phyloP scores from a whole-genome alignment of 2,329 filamentous ascomycete genomes.

The Penicillium sclerotiorum region DNA sequence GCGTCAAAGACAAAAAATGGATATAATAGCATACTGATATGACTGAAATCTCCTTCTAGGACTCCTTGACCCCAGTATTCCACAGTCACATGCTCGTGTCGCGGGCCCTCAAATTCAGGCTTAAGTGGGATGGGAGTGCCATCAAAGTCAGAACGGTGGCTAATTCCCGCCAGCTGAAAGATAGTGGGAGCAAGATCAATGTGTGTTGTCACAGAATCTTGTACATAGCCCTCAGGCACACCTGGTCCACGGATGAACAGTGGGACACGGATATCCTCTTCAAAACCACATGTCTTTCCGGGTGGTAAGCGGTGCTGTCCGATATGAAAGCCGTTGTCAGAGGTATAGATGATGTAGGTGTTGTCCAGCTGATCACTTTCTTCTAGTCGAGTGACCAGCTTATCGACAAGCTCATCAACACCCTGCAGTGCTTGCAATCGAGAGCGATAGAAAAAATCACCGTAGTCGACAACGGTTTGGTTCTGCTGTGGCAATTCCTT shows the following conservation, averaged over 20 bases:
- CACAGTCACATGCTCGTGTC: conserved; percentile 60
- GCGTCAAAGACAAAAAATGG: too few relatives aligned
- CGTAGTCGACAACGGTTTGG: conserved; percentile 51
- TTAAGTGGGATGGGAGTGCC: conserved; percentile 56
- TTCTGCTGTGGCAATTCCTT: conserved; percentile 48
- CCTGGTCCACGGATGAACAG: conserved; percentile 63
- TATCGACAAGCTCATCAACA: conserved; percentile 59
- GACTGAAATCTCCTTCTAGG: conserved; percentile 34
- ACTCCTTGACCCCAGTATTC: conserved; percentile 57
- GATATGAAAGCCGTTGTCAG: conserved; percentile 64
- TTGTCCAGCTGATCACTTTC: conserved; percentile 50
- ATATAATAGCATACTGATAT: conserved; percentile 25
- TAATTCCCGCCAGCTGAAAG: conserved; percentile 47
- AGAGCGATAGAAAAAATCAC: conserved; percentile 56
- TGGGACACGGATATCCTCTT: conserved; percentile 63
- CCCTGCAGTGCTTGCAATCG: conserved; percentile 55
- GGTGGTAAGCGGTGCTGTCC: conserved; percentile 61
- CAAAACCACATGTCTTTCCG: conserved; percentile 61
- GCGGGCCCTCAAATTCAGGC: conserved; percentile 23
- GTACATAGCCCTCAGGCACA: conserved; percentile 46
- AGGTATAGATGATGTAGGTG: conserved; percentile 64
- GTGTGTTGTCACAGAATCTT: conserved; percentile 60
- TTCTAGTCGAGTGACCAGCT: conserved; percentile 46
- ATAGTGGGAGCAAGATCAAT: conserved; percentile 67
- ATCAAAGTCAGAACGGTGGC: conserved; percentile 57